phyloP scores from a whole-genome alignment of 1,139 yeast genomes.

The Candida tetrigidarum region DNA sequence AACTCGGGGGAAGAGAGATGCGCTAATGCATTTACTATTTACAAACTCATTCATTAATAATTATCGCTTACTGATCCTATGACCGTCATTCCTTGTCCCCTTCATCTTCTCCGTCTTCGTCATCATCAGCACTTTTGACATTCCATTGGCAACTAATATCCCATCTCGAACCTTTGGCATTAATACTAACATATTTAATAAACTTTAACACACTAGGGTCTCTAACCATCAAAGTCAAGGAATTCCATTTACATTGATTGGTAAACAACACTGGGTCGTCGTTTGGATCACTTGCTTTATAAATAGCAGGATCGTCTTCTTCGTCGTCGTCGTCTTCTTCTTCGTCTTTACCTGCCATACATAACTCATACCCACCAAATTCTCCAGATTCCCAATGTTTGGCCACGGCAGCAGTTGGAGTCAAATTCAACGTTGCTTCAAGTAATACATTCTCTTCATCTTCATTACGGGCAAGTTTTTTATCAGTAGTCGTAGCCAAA shows the following conservation, averaged over 20 bases:
- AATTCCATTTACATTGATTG: slow-evolving; percentile 85
- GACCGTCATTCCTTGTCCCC: no score
- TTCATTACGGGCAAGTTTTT: slow-evolving; percentile 41
- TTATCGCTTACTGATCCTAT: no score
- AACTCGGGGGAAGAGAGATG: not conserved
- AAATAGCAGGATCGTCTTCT: slow-evolving; percentile 61
- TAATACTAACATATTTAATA: slow-evolving; percentile 87
- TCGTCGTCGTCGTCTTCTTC: slow-evolving; percentile 53
- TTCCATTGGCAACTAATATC: slow-evolving; percentile 85
- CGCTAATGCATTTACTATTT: not conserved
- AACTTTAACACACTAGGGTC: slow-evolving; percentile 88
- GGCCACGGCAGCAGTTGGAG: slow-evolving; percentile 61
- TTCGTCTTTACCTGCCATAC: slow-evolving; percentile 66
- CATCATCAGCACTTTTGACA: slow-evolving; percentile 42
- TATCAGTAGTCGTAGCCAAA: slow-evolving; percentile 77
- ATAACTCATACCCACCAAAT: slow-evolving; percentile 90
- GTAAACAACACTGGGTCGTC: slow-evolving; percentile 85
- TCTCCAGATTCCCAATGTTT: slow-evolving; percentile 88
- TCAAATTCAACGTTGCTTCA: slow-evolving; percentile 75
- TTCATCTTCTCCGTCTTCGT: slow-evolving; percentile 23
- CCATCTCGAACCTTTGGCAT: slow-evolving; percentile 94
- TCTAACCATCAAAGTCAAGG: slow-evolving; percentile 73
- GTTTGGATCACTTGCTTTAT: slow-evolving; percentile 55
- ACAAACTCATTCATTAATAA: no score
- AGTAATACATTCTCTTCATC: slow-evolving; percentile 51